Base-by-base conservation (phyloP, 345 rosid species). In the Eucalyptus regnans region DNA sequence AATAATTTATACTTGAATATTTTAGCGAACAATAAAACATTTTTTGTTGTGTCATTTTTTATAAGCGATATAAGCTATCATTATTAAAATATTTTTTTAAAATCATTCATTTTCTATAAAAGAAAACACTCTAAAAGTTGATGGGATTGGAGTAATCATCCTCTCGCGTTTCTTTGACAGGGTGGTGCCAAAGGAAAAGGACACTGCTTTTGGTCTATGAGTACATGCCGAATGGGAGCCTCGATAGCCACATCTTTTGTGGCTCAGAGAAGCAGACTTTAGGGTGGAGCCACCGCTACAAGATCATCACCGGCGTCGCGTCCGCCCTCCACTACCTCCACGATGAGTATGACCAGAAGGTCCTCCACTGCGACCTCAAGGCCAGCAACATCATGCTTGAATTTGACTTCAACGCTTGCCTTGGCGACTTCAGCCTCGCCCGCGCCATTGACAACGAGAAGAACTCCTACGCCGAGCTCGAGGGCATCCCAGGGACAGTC, bases 341-440 rank as follows among this genome's bases (percentile, higher is more conserved):
- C 88, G 88, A 95, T 11, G 95, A 94, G 87, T 95, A 92, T 41
- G 95, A 94, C 86, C 93, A 95, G 54, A 94, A 86, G 85, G 97
- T 95, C 71, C 93, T 94, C 86, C 96, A 95, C 87, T 91, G 94
- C 4, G 96, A 94, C 94, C 96, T 95, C 49, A 95, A 95, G 81
- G 96, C 95, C 48, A 95, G 96, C 89, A 94, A 95, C 90, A 91
- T 95, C 80, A 87, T 95, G 93, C 91, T 95, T 25, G 97, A 95
- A 87, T 56, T 92, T 12, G 23, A 92, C 64, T 94, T 94, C 93
- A 93, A 94, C 43, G 94, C 96, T 12, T 93, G 95, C 7, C 92
- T 95, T 4, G 96, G 97, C 0, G 95, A 95, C 88, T 95, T 95
- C 23, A 94, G 95, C 7, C 89, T 95, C 64, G 94, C 95, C 2